Conservation (phyloP, 345 rosid genomes). For the Mangifera indica region DNA sequence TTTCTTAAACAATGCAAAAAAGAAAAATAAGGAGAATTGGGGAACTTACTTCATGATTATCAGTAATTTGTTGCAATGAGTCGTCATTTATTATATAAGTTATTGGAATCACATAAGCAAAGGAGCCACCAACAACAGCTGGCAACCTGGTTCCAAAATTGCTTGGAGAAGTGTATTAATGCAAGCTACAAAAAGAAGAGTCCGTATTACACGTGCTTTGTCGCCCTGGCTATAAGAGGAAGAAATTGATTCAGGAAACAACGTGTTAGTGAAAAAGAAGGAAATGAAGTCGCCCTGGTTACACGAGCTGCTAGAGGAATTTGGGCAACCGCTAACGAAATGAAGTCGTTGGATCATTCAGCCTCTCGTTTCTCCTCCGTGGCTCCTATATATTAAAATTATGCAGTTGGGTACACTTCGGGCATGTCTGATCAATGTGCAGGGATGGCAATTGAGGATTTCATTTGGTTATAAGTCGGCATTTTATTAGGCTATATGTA, state of each 20-base stretch:
- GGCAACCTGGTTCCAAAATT: constrained; percentile 87
- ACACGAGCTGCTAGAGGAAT: constrained; percentile 92
- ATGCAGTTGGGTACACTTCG: no score
- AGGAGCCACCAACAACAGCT: constrained; percentile 85
- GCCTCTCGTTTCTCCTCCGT: not conserved
- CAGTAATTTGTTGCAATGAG: constrained; percentile 51
- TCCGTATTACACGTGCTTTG: constrained; percentile 82
- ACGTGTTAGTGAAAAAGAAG: constrained; percentile 22
- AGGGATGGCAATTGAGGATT: not conserved
- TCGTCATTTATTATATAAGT: constrained; percentile 79
- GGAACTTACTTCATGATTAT: constrained; percentile 64
- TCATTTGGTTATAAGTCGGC: not conserved
- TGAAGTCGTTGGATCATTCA: constrained; percentile 38
- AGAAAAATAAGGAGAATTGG: not conserved
- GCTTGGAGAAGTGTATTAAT: constrained; percentile 89
- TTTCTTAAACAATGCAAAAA: not conserved
- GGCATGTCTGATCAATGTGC: not conserved
- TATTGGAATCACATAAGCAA: constrained; percentile 67
- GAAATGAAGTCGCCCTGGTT: constrained; percentile 85
- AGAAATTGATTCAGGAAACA: constrained; percentile 3
- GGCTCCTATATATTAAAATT: no score
- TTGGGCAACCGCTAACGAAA: no score
- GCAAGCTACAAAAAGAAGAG: constrained; percentile 84
- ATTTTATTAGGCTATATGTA: no score
- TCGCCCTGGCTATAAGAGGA: constrained; percentile 56